Evolutionary conservation across 2,329 filamentous ascomycete species (phyloP), one percentile per base, ranked within the genome.

Genomic region (Penicillium capsulatum): DNA sequence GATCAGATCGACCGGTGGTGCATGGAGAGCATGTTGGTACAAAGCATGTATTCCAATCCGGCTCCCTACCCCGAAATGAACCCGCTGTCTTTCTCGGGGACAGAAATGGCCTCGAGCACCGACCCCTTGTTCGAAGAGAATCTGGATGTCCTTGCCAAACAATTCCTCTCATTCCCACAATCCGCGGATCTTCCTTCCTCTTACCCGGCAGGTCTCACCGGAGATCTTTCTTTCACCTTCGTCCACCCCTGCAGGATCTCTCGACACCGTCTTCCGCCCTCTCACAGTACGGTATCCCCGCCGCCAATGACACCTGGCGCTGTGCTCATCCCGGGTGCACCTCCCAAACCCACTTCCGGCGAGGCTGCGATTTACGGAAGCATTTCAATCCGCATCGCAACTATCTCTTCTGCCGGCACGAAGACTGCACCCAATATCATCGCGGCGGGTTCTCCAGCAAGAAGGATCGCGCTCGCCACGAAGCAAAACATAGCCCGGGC

Each of bases 331-430:
- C 74, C 1, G 74, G 72, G 10, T 81, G 78, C 58, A 72, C 74
- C n/a, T 80, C 77, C 30, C 71, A 71, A 44, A 74, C 76, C 2
- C 63, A 72, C 1, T 81, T 81, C 58, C 74, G 71, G 6, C 69
- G 78, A 31, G 76, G 76, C 20, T 81, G 78, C 54, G 78, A 81
- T 56, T 64, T 81, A 13, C 69, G 78, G 17, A 81, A 81, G 53
- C 78, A 81, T 54, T 79, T 75, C 65, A 79, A 80, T 55, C 68
- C 78, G 10, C 78, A 81, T 57, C 76, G 72, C 17, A 81, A 81
- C 50, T 70, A 76, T 11, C 72, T 80, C 37, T 80, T 79, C 58
- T 81, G 78, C 58, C 73, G 76, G 3, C 69, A 78, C 42, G 66
- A 73, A 34, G 75, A 75, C 9, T 81, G 78, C 54, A 74, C 76